Evolutionary conservation across 495 filamentous ascomycete species (phyloP).

Genomic region (Xylaria scruposa): DNA sequence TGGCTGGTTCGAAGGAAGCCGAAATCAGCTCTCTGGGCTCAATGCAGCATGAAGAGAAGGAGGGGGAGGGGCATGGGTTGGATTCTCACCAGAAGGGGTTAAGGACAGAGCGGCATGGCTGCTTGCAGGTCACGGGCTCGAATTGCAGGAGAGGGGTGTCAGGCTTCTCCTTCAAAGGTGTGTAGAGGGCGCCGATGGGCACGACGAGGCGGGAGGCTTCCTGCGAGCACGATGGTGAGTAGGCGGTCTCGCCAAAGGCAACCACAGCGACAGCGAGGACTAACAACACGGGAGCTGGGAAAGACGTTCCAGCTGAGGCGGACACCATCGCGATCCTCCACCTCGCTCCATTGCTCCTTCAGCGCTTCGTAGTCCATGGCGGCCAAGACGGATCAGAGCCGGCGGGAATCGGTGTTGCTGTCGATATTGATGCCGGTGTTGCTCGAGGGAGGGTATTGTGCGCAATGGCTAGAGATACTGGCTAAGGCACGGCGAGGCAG

Average conservation of each 20-base stretch:
- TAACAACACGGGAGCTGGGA: constrained; percentile 95
- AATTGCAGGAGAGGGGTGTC: constrained; percentile 91
- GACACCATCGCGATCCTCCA: constrained; percentile 96
- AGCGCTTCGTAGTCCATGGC: constrained; percentile 66
- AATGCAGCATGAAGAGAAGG: background rate
- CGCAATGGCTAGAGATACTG: background rate
- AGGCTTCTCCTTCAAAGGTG: constrained; percentile 92
- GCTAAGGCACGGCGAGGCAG: background rate
- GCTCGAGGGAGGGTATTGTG: constrained; percentile 5
- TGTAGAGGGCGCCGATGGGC: constrained; percentile 95
- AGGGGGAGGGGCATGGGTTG: constrained; percentile 7
- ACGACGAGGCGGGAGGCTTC: constrained; percentile 98
- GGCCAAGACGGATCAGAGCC: constrained; percentile 1
- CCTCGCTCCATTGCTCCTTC: constrained; percentile 97
- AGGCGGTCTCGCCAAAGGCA: constrained; percentile 28
- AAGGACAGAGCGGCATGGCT: constrained; percentile 92
- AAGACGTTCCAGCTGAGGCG: constrained; percentile 99
- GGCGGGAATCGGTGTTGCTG: background rate
- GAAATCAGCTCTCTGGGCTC: constrained; percentile 6
- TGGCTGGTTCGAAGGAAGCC: constrained; percentile 63
- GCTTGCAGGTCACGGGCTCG: constrained; percentile 97
- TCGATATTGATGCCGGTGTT: background rate
- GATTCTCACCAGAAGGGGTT: constrained; percentile 88
- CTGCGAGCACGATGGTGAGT: constrained; percentile 51
- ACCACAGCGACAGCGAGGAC: constrained; percentile 36